Percentiles rank a stretch among this genome's conserved stretches.
These are phyloP conservation scores for Clathrospora elynae DNA, from an alignment of 2,329 filamentous ascomycete species.

Conservation along the genomic window DNA sequence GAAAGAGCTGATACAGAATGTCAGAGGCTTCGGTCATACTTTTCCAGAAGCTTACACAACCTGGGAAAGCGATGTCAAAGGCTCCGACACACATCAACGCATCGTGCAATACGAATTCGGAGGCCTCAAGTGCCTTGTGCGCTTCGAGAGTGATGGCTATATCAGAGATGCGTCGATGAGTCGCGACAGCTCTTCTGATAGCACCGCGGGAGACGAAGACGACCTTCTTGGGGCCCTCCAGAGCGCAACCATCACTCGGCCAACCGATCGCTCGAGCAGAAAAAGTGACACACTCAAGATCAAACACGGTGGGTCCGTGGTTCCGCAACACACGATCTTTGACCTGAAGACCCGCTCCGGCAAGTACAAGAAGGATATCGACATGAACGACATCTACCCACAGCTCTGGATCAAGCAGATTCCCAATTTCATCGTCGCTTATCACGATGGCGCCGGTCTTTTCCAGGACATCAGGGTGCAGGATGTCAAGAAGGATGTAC, in stretches of 20 bases:
- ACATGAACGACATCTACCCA: slow-evolving; percentile 52
- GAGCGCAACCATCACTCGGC: slow-evolving; percentile 11
- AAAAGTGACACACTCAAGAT: slow-evolving; percentile 19
- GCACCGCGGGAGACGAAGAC: slow-evolving; percentile 1
- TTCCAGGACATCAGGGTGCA: slow-evolving; percentile 53
- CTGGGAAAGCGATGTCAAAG: slow-evolving; percentile 61
- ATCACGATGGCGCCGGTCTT: slow-evolving; percentile 50
- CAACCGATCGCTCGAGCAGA: background rate
- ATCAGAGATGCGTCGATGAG: slow-evolving; percentile 23
- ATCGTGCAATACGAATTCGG: slow-evolving; percentile 64
- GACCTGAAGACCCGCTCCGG: slow-evolving; percentile 59
- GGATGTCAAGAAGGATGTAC: slow-evolving; percentile 46
- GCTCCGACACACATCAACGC: slow-evolving; percentile 66
- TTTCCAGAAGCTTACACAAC: slow-evolving; percentile 71
- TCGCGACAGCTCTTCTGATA: background rate
- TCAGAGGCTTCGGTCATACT: slow-evolving; percentile 67
- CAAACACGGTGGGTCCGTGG: slow-evolving; percentile 23
- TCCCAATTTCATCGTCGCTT: slow-evolving; percentile 58
- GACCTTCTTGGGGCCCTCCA: slow-evolving; percentile 20
- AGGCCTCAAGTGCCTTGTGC: slow-evolving; percentile 57
- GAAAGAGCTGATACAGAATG: slow-evolving; percentile 59
- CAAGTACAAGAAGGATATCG: slow-evolving; percentile 34
- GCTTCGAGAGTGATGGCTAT: slow-evolving; percentile 66
- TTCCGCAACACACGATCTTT: slow-evolving; percentile 55
- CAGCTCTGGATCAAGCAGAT: slow-evolving; percentile 59